A percentile compares a stretch with the other conserved stretches of the same genome.
Evolutionary conservation across 176 grass and related monocot genomes (phyloP).

Genomic region (Oryza glaberrima): DNA sequence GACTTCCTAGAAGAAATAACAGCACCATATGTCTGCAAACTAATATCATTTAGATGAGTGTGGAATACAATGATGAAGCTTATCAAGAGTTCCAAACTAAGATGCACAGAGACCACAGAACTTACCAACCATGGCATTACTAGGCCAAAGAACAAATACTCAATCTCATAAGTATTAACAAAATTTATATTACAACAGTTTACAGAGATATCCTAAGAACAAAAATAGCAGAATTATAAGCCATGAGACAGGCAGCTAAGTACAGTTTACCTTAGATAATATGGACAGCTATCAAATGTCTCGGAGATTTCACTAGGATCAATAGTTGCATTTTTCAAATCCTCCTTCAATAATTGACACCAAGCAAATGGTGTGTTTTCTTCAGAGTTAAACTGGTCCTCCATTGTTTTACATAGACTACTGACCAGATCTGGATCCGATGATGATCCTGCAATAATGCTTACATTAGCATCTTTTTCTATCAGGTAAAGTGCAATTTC

Average conservation of each 20-base stretch:
- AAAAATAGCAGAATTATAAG: neutral
- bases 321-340: conserved; percentile 64
- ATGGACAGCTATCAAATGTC: conserved; percentile 87
- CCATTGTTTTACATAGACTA: conserved; percentile 55
- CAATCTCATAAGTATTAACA: neutral
- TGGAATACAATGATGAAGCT: neutral
- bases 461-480: conserved; percentile 27
- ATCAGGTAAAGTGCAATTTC: conserved; percentile 11
- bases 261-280: conserved; percentile 84
- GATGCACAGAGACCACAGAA: neutral
- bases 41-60: neutral
- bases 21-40: neutral
- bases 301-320: conserved; percentile 64
- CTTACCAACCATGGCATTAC: conserved; percentile 15
- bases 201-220: conserved; percentile 9
- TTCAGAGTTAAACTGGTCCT: conserved; percentile 49
- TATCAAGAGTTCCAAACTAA: conserved; percentile 26
- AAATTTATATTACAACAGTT: conserved; percentile 4
- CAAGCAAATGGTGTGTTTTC: conserved; percentile 47
- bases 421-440: conserved; percentile 41
- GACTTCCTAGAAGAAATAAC: conserved; percentile 17
- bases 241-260: conserved; percentile 1
- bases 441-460: conserved; percentile 50
- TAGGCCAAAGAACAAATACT: neutral
- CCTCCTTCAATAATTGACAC: conserved; percentile 64